These are phyloP conservation scores for Lachnellula hyalina DNA, from an alignment of 2,329 filamentous ascomycete species.

Conservation along the genomic window DNA sequence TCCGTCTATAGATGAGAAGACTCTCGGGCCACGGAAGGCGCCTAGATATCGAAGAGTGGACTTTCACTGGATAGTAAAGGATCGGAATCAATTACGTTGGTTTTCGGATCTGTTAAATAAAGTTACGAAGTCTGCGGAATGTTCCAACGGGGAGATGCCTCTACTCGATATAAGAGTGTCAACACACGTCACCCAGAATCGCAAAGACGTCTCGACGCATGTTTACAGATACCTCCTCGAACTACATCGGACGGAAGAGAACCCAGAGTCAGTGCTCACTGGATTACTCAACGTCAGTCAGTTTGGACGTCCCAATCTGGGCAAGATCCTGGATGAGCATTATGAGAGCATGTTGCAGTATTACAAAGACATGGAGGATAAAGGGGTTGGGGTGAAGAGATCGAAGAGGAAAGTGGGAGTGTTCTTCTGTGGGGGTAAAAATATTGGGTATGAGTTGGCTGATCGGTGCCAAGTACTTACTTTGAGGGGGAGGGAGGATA, in stretches of 20 bases:
- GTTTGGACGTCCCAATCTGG: conserved; percentile 51
- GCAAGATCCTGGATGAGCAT: conserved; percentile 46
- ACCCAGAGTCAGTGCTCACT: conserved; percentile 48
- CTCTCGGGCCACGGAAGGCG: not conserved
- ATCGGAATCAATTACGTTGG: conserved; percentile 51
- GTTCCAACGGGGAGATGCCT: conserved; percentile 31
- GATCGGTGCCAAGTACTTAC: conserved; percentile 49
- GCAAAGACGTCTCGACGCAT: conserved; percentile 47
- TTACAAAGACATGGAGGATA: conserved; percentile 2
- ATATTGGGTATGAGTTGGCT: conserved; percentile 50
- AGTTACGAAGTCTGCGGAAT: conserved; percentile 36
- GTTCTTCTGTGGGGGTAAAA: conserved; percentile 51
- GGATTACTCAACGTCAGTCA: conserved; percentile 48
- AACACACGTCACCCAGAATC: conserved; percentile 52
- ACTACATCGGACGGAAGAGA: conserved; percentile 46
- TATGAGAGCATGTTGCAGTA: conserved; percentile 46
- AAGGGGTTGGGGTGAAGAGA: conserved; percentile 5
- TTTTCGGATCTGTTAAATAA: conserved; percentile 51
- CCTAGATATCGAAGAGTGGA: conserved; percentile 44
- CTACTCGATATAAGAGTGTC: conserved; percentile 49
- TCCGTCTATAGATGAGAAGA: not conserved
- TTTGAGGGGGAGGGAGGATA: conserved; percentile 45
- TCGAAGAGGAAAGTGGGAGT: conserved; percentile 40
- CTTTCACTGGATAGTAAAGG: conserved; percentile 56
- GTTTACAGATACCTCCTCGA: conserved; percentile 53